Conservation (phyloP, 768 basidiomycete species). For the Boletus insuetus region DNA sequence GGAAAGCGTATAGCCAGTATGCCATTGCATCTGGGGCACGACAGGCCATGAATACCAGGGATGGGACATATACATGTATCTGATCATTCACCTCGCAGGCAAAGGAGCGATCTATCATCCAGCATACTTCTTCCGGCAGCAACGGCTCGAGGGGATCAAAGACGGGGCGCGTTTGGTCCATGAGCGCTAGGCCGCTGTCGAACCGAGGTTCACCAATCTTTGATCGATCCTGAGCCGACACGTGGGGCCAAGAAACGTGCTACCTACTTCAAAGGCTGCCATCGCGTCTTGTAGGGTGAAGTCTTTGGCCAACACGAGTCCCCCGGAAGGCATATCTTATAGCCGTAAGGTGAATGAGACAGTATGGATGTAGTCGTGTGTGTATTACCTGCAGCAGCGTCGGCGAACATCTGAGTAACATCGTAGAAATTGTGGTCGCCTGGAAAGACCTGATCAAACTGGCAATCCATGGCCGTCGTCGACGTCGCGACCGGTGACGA, state of each 20-base stretch:
- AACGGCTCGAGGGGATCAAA: conserved; percentile 67
- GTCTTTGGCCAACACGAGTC: conserved; percentile 62
- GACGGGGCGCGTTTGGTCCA: conserved; percentile 39
- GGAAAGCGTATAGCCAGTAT: conserved; percentile 77
- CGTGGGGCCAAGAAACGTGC: conserved; percentile 1
- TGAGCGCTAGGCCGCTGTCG: conserved; percentile 69
- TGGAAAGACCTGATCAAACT: conserved; percentile 35
- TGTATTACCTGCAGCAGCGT: conserved; percentile 60
- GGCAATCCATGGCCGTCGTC: conserved; percentile 19
- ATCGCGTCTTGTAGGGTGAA: conserved; percentile 87
- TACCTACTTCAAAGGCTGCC: conserved; percentile 82
- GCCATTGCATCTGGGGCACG: conserved; percentile 75
- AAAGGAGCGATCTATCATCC: conserved; percentile 78
- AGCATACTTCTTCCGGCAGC: conserved; percentile 79
- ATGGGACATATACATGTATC: conserved; percentile 6
- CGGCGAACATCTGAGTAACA: conserved; percentile 55
- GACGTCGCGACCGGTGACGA: conserved; percentile 3
- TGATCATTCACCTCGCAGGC: conserved; percentile 67
- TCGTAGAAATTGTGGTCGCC: conserved; percentile 63
- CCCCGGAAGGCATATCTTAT: conserved; percentile 61
- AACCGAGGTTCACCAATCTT: conserved; percentile 90
- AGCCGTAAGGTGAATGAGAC: conserved; percentile 18
- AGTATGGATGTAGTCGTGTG: background rate
- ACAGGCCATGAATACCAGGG: conserved; percentile 14
- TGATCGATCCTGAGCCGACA: conserved; percentile 30